Conservation (phyloP, 768 basidiomycete genomes). For the Cubamyces sp. region DNA sequence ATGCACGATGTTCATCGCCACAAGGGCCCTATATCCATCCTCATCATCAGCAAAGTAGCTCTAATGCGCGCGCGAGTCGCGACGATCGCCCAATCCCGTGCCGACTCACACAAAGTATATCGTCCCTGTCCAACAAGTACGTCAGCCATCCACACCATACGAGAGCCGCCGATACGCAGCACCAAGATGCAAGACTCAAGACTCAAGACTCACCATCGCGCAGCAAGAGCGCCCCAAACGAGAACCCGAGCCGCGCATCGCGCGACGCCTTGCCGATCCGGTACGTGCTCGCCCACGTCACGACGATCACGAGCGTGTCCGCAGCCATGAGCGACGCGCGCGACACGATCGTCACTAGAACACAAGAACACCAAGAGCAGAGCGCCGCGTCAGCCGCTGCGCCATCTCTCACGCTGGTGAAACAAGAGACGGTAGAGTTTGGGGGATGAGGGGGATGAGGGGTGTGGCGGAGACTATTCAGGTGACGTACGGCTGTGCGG, state of each 20-base stretch:
- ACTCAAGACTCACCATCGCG: conserved; percentile 11
- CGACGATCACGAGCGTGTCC: conserved; percentile 2
- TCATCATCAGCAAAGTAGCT: no score
- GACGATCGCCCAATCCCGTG: no score
- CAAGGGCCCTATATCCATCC: not conserved
- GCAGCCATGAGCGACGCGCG: conserved; percentile 13
- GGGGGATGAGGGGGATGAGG: no score
- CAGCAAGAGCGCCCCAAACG: conserved; percentile 15
- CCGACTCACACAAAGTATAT: conserved; percentile 11
- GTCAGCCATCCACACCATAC: not conserved
- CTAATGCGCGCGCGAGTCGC: no score
- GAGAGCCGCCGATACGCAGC: not conserved
- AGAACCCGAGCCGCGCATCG: conserved; percentile 2
- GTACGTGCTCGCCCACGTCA: conserved; percentile 16
- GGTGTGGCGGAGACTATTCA: no score
- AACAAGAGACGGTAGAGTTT: not conserved
- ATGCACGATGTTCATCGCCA: conserved; percentile 18
- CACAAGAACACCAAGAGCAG: not conserved
- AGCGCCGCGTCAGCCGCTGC: no score
- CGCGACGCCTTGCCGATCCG: conserved; percentile 9
- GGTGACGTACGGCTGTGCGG: conserved; percentile 5
- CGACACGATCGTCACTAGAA: conserved; percentile 14
- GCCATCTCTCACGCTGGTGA: no score
- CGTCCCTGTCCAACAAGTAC: not conserved
- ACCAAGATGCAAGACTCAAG: not conserved